Evolutionary conservation across 768 basidiomycete genomes (phyloP), one percentile per base, ranked within the genome.

Genomic region (Coprinopsis cinerea): DNA sequence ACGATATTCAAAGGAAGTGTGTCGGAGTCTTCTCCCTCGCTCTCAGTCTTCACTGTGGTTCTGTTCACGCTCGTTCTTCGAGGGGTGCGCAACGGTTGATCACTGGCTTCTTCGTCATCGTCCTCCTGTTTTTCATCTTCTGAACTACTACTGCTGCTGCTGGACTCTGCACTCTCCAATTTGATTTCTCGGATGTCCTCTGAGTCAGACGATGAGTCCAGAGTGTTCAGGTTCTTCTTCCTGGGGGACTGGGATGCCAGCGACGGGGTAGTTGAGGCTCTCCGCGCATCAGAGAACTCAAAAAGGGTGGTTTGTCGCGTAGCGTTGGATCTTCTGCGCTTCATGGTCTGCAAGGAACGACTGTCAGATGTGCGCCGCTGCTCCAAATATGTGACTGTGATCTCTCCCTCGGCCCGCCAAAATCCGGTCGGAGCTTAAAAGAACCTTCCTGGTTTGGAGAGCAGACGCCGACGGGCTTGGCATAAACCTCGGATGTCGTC

Each of bases 101-200:
- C 44, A 3, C 36, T 40, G 11, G 47, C 42, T 5, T 53, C 57
- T 13, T 59, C 55, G 6, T 36, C 43, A 11, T 30, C 43, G 1
- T 41, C 25, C 15, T 53, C 49, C n/a, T 22, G 20, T 20, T 15
- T 15, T 17, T 32, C 41, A 17, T 20, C 32, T 1, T 26, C 28
- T n/a, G 48, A 49, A 20, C 23, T 22, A 40, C 40, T 49, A 49
- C 53, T 60, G 35, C 51, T 51, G 15, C 36, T 43, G 39, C 25
- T 26, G 17, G 55, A 52, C 26, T 50, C 51, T 35, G 66, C 53
- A 15, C 73, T 66, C 51, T 75, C 76, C 44, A 85, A 76, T 37
- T 59, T 73, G 43, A 84, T 81, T 23, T 67, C 73, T 14, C 68
- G 73, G 34, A 81, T 70, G 51, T 75, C 74, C 44, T 60, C 64